Evolutionary conservation across 352 stramenopile species (phyloP), one percentile per base, ranked within the genome.

Genomic region (Plasmopara viticola): DNA sequence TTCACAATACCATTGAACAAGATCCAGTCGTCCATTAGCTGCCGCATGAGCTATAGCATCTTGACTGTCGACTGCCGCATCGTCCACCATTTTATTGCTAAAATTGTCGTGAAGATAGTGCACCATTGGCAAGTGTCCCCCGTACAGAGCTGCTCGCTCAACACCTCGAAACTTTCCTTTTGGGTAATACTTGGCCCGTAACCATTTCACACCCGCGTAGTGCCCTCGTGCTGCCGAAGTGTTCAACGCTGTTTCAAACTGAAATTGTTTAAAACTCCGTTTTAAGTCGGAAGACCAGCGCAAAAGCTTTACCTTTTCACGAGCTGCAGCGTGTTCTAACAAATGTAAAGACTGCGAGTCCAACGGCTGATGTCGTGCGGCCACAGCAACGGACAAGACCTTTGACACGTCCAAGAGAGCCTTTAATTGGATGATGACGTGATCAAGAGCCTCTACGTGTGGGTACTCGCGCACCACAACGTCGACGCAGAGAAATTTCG

Each of bases 1-100:
- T 14, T 74, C 58, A 52, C 62, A 68, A 47, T 68, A 64, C 65
- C 65, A 78, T 43, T 66, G 44, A 17, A 78, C 58, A 1, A 74
- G 28, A 10, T 75, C 69, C 43, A 78, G 9, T 30, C 60, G 50
- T 1, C 64, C 68, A 34, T 58, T 55, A 2, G 64, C 64, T 2
- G 67, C 64, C 6, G 62, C 67, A 46, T 66, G 67, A 9, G 62
- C 62, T 28, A 74, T 60, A 1, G 65, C 68, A 44, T 78, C 65
- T 44, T 74, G 61, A 34, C 56, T 62, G 20, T 65, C 57, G 45
- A 72, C 68, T 5, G 29, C 50, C 9, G 39, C 59, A 29, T 69
- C 65, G 13, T 73, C 56, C 25, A 56, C 56, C 67, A 76, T 68
- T 53, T 72, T 69, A 37, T 62, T 68, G 30, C 37, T 51, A 34